Evolutionary conservation across 768 basidiomycete genomes (phyloP).

Genomic region (Agaricus subrufescens): DNA sequence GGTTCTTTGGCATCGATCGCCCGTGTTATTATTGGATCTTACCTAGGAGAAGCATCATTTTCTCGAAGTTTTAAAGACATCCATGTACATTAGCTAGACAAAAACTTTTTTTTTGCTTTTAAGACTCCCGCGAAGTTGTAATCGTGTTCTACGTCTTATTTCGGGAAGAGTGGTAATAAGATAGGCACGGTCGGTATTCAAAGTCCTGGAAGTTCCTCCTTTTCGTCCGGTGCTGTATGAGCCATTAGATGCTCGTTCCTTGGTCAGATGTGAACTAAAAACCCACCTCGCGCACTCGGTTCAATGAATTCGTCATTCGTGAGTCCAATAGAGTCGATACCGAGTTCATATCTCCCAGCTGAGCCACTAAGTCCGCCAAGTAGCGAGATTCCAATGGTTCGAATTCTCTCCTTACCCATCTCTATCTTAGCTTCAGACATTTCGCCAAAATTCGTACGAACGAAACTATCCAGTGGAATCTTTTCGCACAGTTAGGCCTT

Average conservation of each 20-base stretch:
- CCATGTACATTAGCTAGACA: constrained; percentile 10
- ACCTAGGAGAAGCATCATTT: neutral
- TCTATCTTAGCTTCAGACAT: constrained; percentile 63
- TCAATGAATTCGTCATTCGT: constrained; percentile 68
- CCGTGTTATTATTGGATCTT: constrained; percentile 4
- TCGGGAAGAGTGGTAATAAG: neutral
- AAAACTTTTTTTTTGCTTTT: neutral
- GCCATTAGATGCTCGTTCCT: neutral
- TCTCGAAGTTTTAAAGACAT: constrained; percentile 1
- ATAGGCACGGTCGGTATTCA: neutral
- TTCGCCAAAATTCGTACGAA: constrained; percentile 71
- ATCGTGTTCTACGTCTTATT: neutral
- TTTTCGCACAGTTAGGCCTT: constrained; percentile 19
- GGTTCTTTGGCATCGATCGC: neutral
- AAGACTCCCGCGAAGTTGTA: neutral
- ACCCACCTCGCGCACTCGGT: constrained; percentile 22
- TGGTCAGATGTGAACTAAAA: neutral
- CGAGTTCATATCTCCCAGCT: constrained; percentile 76
- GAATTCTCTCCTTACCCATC: constrained; percentile 72
- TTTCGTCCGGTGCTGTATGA: neutral
- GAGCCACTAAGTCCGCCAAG: constrained; percentile 79
- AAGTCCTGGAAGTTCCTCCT: neutral
- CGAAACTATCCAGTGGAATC: constrained; percentile 79
- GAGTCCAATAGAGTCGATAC: constrained; percentile 76
- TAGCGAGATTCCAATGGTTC: constrained; percentile 82